Evolutionary conservation across 176 grass and related monocot species (phyloP).

Genomic region (Bothriochloa decipiens): DNA sequence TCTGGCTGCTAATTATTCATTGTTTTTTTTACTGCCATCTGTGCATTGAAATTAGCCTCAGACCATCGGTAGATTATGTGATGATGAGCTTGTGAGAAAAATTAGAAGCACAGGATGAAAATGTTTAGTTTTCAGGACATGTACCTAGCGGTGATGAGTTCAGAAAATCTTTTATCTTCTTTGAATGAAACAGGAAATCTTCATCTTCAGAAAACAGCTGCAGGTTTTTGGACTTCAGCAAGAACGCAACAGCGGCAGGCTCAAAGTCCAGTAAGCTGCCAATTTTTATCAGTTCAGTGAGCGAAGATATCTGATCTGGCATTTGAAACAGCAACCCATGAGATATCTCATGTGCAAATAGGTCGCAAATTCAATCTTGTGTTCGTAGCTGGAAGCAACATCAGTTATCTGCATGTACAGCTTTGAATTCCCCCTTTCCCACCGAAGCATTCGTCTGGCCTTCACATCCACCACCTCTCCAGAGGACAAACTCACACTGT

Average conservation of each 20-base stretch:
- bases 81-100: neutral
- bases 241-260: conserved; percentile 46
- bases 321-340: conserved; percentile 60
- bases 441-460: conserved; percentile 43
- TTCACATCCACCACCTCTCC: conserved; percentile 32
- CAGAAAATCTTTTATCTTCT: conserved; percentile 60
- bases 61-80: neutral
- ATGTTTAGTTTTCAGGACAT: neutral
- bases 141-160: conserved; percentile 20
- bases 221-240: conserved; percentile 67
- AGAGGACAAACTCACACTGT: conserved; percentile 47
- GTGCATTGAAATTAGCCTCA: neutral
- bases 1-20: neutral
- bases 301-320: conserved; percentile 42
- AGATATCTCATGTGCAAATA: conserved; percentile 58
- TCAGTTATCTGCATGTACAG: conserved; percentile 31
- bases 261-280: conserved; percentile 40
- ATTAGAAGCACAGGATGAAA: neutral
- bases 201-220: conserved; percentile 66
- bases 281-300: conserved; percentile 55
- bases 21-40: neutral
- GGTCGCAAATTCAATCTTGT: conserved; percentile 55
- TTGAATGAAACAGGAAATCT: conserved; percentile 40
- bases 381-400: conserved; percentile 12
- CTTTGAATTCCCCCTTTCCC: conserved; percentile 58